These are phyloP conservation scores for Pistacia vera DNA, from an alignment of 345 rosid species.

Conservation along the genomic window DNA sequence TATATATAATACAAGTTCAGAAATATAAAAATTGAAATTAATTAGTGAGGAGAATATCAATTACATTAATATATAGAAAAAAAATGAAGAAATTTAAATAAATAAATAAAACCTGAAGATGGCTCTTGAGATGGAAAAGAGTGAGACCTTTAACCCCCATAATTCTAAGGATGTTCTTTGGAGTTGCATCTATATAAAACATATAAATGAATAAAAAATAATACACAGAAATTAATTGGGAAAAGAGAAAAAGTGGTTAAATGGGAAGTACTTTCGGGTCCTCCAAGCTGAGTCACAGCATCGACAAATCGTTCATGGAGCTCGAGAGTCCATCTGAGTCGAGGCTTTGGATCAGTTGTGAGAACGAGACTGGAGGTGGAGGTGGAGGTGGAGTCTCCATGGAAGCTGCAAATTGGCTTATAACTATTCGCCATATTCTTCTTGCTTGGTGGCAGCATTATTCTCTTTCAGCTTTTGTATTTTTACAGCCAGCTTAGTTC, in stretches of 20 bases:
- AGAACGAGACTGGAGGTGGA: constrained; percentile 67
- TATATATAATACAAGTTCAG: constrained; percentile 6
- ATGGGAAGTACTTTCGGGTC: constrained; percentile 71
- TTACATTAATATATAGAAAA: neutral
- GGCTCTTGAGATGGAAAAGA: constrained; percentile 99
- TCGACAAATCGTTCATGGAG: constrained; percentile 99
- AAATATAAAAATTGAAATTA: constrained; percentile 17
- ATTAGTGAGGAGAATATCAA: constrained; percentile 8
- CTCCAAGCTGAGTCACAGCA: constrained; percentile 98
- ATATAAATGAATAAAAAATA: neutral
- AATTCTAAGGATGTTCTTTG: constrained; percentile 98
- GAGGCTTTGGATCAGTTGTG: constrained; percentile 99
- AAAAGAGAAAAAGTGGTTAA: neutral
- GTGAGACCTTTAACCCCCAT: constrained; percentile 99
- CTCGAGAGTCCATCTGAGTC: constrained; percentile 99
- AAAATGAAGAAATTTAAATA: constrained; percentile 25
- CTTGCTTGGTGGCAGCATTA: too few species aligned
- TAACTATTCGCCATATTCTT: neutral
- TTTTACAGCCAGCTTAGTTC: too few species aligned
- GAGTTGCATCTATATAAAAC: constrained; percentile 79
- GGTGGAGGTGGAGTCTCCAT: constrained; percentile 66
- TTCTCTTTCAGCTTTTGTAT: too few species aligned
- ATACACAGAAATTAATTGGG: neutral
- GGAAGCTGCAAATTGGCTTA: constrained; percentile 68
- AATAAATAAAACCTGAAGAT: constrained; percentile 78